Evolutionary conservation across 768 basidiomycete genomes (phyloP).

Genomic region (Serendipita indica): DNA sequence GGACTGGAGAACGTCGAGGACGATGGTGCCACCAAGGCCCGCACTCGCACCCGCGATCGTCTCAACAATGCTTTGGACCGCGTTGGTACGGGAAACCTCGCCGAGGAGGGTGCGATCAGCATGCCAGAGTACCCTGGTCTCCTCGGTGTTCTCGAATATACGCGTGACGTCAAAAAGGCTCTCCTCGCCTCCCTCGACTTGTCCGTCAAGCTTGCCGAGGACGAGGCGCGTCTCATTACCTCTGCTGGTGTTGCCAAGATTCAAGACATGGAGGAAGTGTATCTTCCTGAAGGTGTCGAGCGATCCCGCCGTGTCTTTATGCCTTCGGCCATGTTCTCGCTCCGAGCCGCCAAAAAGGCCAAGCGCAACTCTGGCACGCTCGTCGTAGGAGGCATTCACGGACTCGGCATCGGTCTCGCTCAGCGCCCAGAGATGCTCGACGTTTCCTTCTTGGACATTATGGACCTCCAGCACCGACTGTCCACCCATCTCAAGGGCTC

Average conservation of each 20-base stretch:
- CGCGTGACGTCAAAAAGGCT: slow-evolving; percentile 56
- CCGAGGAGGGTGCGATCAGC: slow-evolving; percentile 32
- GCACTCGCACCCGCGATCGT: slow-evolving; percentile 38
- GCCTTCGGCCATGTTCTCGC: slow-evolving; percentile 93
- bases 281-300: slow-evolving; percentile 71
- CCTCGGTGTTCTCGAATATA: slow-evolving; percentile 73
- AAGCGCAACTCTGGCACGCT: slow-evolving; percentile 34
- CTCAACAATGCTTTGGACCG: slow-evolving; percentile 58
- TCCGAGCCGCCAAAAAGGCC: slow-evolving; percentile 25
- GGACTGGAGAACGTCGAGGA: slow-evolving; percentile 72
- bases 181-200: slow-evolving; percentile 71
- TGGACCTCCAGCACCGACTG: slow-evolving; percentile 74
- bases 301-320: slow-evolving; percentile 73
- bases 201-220: slow-evolving; percentile 65
- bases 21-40: slow-evolving; percentile 39
- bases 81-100: slow-evolving; percentile 62
- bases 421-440: slow-evolving; percentile 64
- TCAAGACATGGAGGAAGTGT: slow-evolving; percentile 50
- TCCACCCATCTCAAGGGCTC: slow-evolving; percentile 40
- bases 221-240: slow-evolving; percentile 62
- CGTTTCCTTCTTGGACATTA: slow-evolving; percentile 67
- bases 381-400: slow-evolving; percentile 62
- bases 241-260: slow-evolving; percentile 51
- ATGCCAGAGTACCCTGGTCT: slow-evolving; percentile 78
- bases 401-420: slow-evolving; percentile 71